A percentile compares a stretch with the other conserved stretches of the same genome.
phyloP scores from a whole-genome alignment of 768 basidiomycete species.

The Boletus sensibilis region DNA sequence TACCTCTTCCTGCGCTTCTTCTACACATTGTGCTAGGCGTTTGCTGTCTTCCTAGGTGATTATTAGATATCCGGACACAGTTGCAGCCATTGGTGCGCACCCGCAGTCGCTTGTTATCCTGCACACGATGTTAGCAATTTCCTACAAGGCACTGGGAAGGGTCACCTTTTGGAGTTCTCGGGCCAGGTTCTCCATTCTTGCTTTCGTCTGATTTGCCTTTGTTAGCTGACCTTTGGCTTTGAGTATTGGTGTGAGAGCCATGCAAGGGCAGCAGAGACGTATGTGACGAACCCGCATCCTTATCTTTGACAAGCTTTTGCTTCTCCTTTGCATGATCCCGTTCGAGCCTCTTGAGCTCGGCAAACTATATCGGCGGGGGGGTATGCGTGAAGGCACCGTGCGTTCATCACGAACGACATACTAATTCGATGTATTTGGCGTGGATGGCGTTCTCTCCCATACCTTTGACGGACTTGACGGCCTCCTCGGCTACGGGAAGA shows the following conservation, averaged over 20 bases:
- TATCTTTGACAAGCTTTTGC: conserved; percentile 87
- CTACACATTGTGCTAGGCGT: conserved; percentile 74
- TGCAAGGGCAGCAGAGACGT: neutral
- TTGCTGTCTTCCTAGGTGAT: conserved; percentile 75
- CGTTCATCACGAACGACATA: conserved; percentile 38
- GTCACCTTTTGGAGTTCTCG: conserved; percentile 84
- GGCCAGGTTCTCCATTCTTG: conserved; percentile 87
- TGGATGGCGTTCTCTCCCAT: conserved; percentile 82
- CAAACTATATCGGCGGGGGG: conserved; percentile 55
- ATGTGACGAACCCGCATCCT: conserved; percentile 68
- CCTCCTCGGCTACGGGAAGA: conserved; percentile 69
- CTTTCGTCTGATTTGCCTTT: conserved; percentile 85
- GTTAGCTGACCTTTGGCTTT: conserved; percentile 81
- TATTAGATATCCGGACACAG: conserved; percentile 21
- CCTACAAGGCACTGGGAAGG: conserved; percentile 5
- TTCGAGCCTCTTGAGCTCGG: conserved; percentile 83
- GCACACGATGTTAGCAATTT: conserved; percentile 16
- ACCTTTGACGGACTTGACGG: conserved; percentile 80
- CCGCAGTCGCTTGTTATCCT: conserved; percentile 90
- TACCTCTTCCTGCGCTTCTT: conserved; percentile 85
- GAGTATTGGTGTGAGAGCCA: conserved; percentile 15
- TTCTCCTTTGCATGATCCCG: conserved; percentile 90
- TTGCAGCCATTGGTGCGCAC: conserved; percentile 42
- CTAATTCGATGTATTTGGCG: conserved; percentile 85
- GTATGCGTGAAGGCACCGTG: conserved; percentile 22